A percentile compares a stretch with the other conserved stretches of the same genome.
phyloP scores from a whole-genome alignment of 2,329 filamentous ascomycete genomes.

The Scleromitrula shiraiana region DNA sequence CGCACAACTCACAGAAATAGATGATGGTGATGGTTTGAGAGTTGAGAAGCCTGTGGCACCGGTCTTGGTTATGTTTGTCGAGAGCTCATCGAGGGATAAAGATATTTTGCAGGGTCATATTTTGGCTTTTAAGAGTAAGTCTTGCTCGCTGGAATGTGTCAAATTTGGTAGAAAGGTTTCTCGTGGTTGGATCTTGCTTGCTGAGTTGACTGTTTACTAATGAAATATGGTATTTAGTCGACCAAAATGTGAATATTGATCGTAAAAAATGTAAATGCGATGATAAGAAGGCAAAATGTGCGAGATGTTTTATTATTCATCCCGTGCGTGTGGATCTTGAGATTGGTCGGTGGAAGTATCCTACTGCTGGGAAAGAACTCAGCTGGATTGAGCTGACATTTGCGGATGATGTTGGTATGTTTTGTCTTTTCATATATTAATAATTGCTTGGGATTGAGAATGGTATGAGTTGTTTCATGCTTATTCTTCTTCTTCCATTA shows the following conservation, averaged over 20 bases:
- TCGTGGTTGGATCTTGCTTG: too few species aligned
- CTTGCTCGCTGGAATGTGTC: too few species aligned
- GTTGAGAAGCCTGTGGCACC: neutral
- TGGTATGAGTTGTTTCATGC: neutral
- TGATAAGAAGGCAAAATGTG: neutral
- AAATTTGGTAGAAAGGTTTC: too few species aligned
- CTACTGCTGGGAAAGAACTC: neutral
- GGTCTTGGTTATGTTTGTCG: constrained; percentile 5
- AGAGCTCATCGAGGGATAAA: neutral
- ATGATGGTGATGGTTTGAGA: neutral
- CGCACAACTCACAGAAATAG: neutral
- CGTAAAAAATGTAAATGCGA: neutral
- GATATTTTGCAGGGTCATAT: neutral
- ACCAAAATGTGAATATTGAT: neutral
- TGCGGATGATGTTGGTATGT: neutral
- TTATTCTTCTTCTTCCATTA: neutral
- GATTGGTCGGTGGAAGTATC: neutral
- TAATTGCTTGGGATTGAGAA: neutral
- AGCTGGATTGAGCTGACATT: constrained; percentile 2
- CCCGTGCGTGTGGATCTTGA: neutral
- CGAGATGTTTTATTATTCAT: neutral
- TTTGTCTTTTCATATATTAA: neutral
- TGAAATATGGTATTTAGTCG: neutral
- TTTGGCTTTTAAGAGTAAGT: constrained; percentile 5
- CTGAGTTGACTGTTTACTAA: neutral